Evolutionary conservation across 176 grass and related monocot genomes (phyloP).

Genomic region (Leersia perrieri): DNA sequence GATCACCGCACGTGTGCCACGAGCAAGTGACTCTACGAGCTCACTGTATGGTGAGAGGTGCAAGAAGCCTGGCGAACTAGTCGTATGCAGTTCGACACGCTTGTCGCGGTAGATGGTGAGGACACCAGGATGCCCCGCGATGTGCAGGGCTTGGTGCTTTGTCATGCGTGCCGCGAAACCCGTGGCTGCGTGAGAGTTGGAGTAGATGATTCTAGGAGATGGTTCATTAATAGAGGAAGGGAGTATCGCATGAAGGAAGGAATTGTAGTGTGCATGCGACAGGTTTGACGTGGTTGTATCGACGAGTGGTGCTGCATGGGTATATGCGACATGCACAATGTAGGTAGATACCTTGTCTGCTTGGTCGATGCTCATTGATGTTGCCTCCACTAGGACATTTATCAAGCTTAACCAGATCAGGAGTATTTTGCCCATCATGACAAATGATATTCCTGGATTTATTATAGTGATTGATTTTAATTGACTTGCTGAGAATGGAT

Average conservation of each 20-base stretch:
- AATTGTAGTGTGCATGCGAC: neutral
- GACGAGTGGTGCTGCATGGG: neutral
- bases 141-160: neutral
- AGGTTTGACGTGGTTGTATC: neutral
- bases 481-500: neutral
- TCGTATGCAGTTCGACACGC: conserved; percentile 14
- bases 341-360: neutral
- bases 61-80: conserved; percentile 21
- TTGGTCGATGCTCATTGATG: neutral
- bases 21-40: neutral
- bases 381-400: neutral
- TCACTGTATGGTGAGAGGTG: neutral
- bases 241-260: neutral
- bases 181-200: neutral
- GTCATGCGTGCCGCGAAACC: conserved; percentile 32
- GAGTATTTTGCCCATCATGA: neutral
- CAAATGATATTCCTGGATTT: neutral
- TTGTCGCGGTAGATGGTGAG: conserved; percentile 12
- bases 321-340: neutral
- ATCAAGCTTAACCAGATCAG: neutral
- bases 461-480: neutral
- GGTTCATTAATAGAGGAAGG: neutral
- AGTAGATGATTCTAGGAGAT: neutral
- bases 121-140: neutral
- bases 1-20: conserved; percentile 13